Base-by-base conservation (phyloP, 2,329 filamentous ascomycete species). In the Huntiella savannae region DNA sequence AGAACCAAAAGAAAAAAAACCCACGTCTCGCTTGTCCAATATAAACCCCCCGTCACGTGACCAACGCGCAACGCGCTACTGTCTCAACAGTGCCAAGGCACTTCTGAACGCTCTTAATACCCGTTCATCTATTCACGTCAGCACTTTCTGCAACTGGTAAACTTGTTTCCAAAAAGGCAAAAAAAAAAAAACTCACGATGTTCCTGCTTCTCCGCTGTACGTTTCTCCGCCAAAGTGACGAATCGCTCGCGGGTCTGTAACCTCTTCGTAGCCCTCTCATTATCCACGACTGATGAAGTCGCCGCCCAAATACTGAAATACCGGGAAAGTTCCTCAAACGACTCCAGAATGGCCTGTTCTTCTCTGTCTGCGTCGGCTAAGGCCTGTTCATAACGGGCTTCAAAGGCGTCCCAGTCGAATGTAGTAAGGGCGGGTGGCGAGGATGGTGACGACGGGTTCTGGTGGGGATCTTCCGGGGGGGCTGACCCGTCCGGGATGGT, bases 241-340 rank as follows among this genome's bases (percentile, higher is more conserved):
- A 79, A 82, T 50, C 75, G 69, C 58, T 80, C 76, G 51, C 86
- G 77, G 2, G 87, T 95, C 56, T 79, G 81, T 40, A 94, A 68
- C 47, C 86, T 76, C 60, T 88, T 88, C 52, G 75, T 69, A 17
- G 82, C 81, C 47, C 87, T 73, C 49, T 79, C 77, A 47, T 82
- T 77, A 59, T 94, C 87, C 51, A 83, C 77, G 8, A 68, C 63
- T 32, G 77, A 71, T 1, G 81, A 79, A 10, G 81, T 75, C 15
- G 78, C 69, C 17, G 82, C 81, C 86, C 87, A 95, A 33, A 77
- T 64, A 49, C 71, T 70, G 59, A 93, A 93, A 58, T 81, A 82
- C 84, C 92, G 52, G 19, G 36, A 39, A n/a, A 87, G 64, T 37
- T 66, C 62, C 12, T 76, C 68, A 52, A 81, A 84, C 51, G 87